phyloP scores from a whole-genome alignment of 2,329 filamentous ascomycete species.

The Tolypocladium endophyticum region DNA sequence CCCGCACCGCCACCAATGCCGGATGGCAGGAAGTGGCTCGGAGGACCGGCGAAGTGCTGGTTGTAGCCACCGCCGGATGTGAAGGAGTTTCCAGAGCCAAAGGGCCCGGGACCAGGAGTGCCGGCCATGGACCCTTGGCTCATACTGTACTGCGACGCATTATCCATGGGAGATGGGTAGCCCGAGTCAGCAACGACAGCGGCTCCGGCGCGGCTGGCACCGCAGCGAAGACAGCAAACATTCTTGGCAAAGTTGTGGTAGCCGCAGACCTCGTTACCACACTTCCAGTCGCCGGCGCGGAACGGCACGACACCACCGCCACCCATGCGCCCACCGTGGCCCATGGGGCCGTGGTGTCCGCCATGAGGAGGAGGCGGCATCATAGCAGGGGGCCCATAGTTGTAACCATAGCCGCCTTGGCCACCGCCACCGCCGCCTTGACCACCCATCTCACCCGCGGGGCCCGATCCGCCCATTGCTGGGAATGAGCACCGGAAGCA shows the following conservation, averaged over 20 bases:
- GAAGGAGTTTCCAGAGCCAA: slow-evolving; percentile 61
- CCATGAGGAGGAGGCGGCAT: slow-evolving; percentile 71
- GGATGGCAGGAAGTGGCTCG: slow-evolving; percentile 83
- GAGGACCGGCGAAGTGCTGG: slow-evolving; percentile 79
- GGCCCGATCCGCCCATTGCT: slow-evolving; percentile 66
- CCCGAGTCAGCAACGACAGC: slow-evolving; percentile 91
- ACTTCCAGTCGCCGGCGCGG: slow-evolving; percentile 98
- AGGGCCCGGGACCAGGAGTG: slow-evolving; percentile 67
- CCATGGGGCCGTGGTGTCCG: slow-evolving; percentile 46
- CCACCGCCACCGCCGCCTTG: slow-evolving; percentile 15
- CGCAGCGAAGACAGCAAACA: slow-evolving; percentile 91
- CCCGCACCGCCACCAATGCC: slow-evolving; percentile 65
- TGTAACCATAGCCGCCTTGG: slow-evolving; percentile 48
- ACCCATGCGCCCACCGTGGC: slow-evolving; percentile 60
- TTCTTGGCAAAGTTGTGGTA: slow-evolving; percentile 99
- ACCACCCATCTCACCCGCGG: slow-evolving; percentile 51
- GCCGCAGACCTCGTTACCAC: slow-evolving; percentile 89
- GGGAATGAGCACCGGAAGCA: slow-evolving; percentile 99
- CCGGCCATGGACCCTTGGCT: slow-evolving; percentile 79
- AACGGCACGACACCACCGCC: slow-evolving; percentile 86
- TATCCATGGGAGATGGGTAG: slow-evolving; percentile 84
- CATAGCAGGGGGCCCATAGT: slow-evolving; percentile 64
- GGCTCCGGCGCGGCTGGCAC: slow-evolving; percentile 85
- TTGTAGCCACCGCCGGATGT: slow-evolving; percentile 53
- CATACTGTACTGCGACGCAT: slow-evolving; percentile 74